Evolutionary conservation across 148 eudicot species (phyloP).

Genomic region (Silene conica): DNA sequence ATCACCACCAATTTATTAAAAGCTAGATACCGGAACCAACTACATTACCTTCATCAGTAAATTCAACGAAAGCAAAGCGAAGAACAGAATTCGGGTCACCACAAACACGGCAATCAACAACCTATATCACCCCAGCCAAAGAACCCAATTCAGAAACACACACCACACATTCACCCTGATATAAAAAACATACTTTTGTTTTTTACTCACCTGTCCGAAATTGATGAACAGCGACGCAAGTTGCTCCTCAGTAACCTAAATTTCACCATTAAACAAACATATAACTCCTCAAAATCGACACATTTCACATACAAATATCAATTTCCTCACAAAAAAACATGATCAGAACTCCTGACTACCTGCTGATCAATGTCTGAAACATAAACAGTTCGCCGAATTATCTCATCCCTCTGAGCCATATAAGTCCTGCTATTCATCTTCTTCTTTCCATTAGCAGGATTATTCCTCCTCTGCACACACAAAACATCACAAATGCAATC

Average conservation of each 20-base stretch:
- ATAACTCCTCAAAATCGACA: constrained; percentile 15
- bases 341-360: constrained; percentile 34
- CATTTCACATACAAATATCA: not conserved
- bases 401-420: constrained; percentile 83
- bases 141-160: constrained; percentile 13
- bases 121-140: constrained; percentile 42
- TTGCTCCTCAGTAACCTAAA: constrained; percentile 92
- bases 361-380: constrained; percentile 97
- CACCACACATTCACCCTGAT: not conserved
- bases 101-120: constrained; percentile 97
- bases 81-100: constrained; percentile 97
- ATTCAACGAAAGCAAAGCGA: constrained; percentile 95
- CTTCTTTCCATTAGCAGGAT: constrained; percentile 51
- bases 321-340: not conserved
- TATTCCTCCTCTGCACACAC: constrained; percentile 52
- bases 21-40: not conserved
- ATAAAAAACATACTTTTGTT: not conserved
- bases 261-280: not conserved
- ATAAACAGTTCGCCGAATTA: constrained; percentile 82
- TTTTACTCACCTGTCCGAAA: constrained; percentile 78
- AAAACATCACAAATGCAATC: not conserved
- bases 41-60: constrained; percentile 80
- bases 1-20: constrained; percentile 6
- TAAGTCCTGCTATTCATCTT: constrained; percentile 72
- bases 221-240: constrained; percentile 80